These are phyloP conservation scores for Platanus orientalis DNA, from an alignment of 164 flowering plant species.

Conservation along the genomic window DNA sequence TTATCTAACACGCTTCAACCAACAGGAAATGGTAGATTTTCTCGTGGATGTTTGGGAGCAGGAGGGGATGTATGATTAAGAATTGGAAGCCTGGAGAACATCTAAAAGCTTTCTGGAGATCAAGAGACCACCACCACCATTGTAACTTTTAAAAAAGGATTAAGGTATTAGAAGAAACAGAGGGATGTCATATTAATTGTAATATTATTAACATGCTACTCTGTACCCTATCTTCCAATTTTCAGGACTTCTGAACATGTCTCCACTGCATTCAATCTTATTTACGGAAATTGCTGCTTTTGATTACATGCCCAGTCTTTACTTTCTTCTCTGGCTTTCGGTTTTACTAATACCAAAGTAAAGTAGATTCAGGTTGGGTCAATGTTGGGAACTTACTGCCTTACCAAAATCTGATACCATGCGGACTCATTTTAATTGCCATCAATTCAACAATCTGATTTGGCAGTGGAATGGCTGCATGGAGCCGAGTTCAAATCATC, in stretches of 20 bases:
- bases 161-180: not conserved
- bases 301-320: too few relatives aligned
- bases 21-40: constrained; percentile 79
- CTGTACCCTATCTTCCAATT: not conserved
- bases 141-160: not conserved
- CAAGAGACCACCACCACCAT: too few relatives aligned
- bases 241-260: not conserved
- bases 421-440: too few relatives aligned
- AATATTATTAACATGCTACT: not conserved
- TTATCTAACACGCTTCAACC: constrained; percentile 3
- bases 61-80: constrained; percentile 78
- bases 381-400: too few relatives aligned
- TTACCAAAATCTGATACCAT: too few relatives aligned
- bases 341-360: too few relatives aligned
- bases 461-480: too few relatives aligned
- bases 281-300: not conserved
- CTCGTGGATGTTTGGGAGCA: constrained; percentile 88
- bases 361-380: too few relatives aligned
- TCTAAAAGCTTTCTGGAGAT: not conserved
- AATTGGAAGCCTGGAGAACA: not conserved
- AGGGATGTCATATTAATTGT: not conserved
- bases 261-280: not conserved
- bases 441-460: too few relatives aligned
- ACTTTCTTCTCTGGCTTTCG: too few relatives aligned
- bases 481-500: too few relatives aligned